These are phyloP conservation scores for Leishmania turanica DNA, from an alignment of 208 protist genomes.

Conservation along the genomic window DNA sequence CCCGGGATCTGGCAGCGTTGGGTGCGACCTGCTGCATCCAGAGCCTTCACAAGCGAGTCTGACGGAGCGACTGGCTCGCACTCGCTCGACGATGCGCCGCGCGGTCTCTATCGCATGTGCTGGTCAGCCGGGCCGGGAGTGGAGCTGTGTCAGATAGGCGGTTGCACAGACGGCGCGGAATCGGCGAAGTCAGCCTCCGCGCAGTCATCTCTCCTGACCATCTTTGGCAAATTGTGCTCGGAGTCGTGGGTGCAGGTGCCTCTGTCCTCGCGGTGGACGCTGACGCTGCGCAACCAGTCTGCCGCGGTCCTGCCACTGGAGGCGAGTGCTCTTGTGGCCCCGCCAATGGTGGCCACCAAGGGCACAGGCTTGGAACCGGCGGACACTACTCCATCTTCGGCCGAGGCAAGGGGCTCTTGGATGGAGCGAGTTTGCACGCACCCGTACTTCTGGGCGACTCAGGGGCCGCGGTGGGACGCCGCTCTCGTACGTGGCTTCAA, in stretches of 20 bases:
- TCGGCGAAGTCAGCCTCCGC: background rate
- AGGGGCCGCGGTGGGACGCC: constrained; percentile 57
- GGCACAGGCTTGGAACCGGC: background rate
- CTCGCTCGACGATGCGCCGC: constrained; percentile 4
- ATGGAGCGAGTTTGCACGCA: constrained; percentile 18
- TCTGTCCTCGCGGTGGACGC: constrained; percentile 21
- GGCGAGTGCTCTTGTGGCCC: background rate
- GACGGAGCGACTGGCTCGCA: constrained; percentile 4
- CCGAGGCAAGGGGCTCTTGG: background rate
- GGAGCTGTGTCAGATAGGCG: constrained; percentile 24
- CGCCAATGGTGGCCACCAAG: background rate
- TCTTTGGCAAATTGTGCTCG: constrained; percentile 44
- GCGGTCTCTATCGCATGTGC: constrained; percentile 32
- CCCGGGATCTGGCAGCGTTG: constrained; percentile 21
- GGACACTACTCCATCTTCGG: background rate
- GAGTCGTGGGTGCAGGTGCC: constrained; percentile 52
- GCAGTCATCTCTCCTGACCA: constrained; percentile 13
- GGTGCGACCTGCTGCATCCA: constrained; percentile 5
- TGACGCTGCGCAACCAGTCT: constrained; percentile 55
- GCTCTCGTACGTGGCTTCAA: constrained; percentile 58
- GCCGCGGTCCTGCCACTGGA: constrained; percentile 34
- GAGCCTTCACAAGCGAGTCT: background rate
- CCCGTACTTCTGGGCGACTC: constrained; percentile 70
- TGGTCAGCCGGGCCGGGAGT: constrained; percentile 42
- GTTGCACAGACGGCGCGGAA: background rate